Percentiles rank a stretch among this genome's conserved stretches.
Evolutionary conservation across 2,329 filamentous ascomycete species (phyloP).

Genomic region (Neonectria ditissima): DNA sequence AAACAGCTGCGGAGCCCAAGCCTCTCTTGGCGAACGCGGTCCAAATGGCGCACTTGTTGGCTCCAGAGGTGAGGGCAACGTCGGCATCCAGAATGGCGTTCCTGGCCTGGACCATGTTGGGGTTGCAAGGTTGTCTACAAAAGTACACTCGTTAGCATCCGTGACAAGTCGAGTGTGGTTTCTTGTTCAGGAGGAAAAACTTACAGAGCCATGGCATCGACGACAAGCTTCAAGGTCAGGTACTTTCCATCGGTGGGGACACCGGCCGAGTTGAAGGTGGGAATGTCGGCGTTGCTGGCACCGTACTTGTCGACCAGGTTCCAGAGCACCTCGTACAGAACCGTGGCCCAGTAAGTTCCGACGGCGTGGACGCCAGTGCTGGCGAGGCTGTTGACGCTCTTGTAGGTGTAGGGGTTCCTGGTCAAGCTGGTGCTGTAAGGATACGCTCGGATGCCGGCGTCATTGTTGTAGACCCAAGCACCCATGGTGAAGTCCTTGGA

Average conservation of each 20-base stretch:
- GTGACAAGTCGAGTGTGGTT: no score
- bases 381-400: slow-evolving; percentile 50
- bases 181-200: neutral
- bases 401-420: slow-evolving; percentile 65
- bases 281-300: slow-evolving; percentile 57
- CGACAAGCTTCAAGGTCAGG: slow-evolving; percentile 63
- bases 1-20: slow-evolving; percentile 56
- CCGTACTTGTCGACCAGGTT: slow-evolving; percentile 68
- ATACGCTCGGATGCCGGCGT: slow-evolving; percentile 60
- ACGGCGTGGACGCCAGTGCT: slow-evolving; percentile 59
- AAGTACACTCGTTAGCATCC: neutral
- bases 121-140: slow-evolving; percentile 64
- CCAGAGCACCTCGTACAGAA: slow-evolving; percentile 69
- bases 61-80: slow-evolving; percentile 61
- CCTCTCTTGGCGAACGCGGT: slow-evolving; percentile 68
- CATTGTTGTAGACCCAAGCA: slow-evolving; percentile 60
- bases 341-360: slow-evolving; percentile 54
- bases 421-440: slow-evolving; percentile 63
- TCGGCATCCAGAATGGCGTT: slow-evolving; percentile 69
- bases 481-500: slow-evolving; percentile 61
- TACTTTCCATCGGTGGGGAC: slow-evolving; percentile 66
- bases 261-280: slow-evolving; percentile 55
- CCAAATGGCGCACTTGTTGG: slow-evolving; percentile 65
- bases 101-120: slow-evolving; percentile 64
- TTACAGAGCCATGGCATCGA: slow-evolving; percentile 62